phyloP scores from a whole-genome alignment of 164 flowering plant species.

The Annona cherimola region DNA sequence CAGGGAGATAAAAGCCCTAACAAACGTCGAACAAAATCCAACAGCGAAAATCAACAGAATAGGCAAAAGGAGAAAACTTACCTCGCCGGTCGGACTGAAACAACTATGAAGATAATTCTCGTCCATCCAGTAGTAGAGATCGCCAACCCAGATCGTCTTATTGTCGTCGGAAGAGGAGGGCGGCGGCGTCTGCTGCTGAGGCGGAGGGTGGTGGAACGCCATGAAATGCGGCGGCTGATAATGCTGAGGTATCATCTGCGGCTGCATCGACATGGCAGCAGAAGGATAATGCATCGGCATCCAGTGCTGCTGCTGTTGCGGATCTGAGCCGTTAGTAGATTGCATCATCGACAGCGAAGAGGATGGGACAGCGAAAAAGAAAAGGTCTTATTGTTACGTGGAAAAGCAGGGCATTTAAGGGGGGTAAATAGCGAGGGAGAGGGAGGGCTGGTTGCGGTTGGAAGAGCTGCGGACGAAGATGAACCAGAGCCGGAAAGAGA shows the following conservation, averaged over 20 bases:
- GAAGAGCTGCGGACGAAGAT: conserved; percentile 9
- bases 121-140: conserved; percentile 88
- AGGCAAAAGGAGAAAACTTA: neutral
- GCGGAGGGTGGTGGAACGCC: conserved; percentile 38
- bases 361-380: neutral
- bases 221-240: conserved; percentile 41
- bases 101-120: conserved; percentile 73
- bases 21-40: neutral
- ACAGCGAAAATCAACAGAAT: conserved; percentile 1
- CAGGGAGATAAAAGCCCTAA: neutral
- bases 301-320: conserved; percentile 36
- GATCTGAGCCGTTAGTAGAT: conserved; percentile 38
- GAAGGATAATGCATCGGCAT: conserved; percentile 79
- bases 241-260: conserved; percentile 66
- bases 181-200: conserved; percentile 27
- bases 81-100: conserved; percentile 74
- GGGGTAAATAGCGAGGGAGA: neutral
- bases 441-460: conserved; percentile 4
- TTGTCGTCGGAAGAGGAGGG: conserved; percentile 42
- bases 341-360: conserved; percentile 30
- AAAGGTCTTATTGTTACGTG: neutral
- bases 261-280: conserved; percentile 68
- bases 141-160: conserved; percentile 87
- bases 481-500: conserved; percentile 21
- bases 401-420: neutral